Evolutionary conservation across 2,329 filamentous ascomycete genomes (phyloP).

Genomic region (Bisporella sp.): DNA sequence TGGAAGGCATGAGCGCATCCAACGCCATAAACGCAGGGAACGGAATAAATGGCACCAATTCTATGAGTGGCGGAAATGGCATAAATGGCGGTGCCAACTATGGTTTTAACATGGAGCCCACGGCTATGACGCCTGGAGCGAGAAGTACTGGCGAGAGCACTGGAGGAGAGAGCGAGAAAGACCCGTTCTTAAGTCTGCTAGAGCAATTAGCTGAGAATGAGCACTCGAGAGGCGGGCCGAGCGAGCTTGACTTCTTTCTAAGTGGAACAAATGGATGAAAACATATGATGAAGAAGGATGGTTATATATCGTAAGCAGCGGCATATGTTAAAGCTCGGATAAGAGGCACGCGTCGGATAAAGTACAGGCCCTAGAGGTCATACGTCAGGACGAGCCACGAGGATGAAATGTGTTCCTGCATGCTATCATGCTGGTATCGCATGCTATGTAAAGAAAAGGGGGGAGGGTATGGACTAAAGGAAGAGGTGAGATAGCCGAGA

Average conservation of each 20-base stretch:
- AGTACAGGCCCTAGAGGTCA: too few species aligned
- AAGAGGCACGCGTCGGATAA: too few species aligned
- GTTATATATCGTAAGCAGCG: not conserved
- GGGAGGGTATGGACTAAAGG: too few species aligned
- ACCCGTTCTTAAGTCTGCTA: conserved; percentile 71
- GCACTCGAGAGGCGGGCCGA: conserved; percentile 58
- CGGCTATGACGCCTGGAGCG: conserved; percentile 32
- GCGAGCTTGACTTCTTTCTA: conserved; percentile 74
- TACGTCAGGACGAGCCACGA: too few species aligned
- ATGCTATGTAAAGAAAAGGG: too few species aligned
- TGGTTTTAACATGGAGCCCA: conserved; percentile 28
- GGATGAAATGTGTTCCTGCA: too few species aligned
- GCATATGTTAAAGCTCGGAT: not conserved
- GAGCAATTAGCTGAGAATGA: conserved; percentile 82
- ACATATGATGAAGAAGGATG: not conserved
- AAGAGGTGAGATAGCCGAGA: too few species aligned
- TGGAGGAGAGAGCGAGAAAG: conserved; percentile 56
- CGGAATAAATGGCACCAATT: conserved; percentile 31
- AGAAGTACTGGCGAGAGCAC: conserved; percentile 45
- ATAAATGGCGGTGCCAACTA: conserved; percentile 37
- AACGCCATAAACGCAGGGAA: conserved; percentile 28
- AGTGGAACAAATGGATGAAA: conserved; percentile 14
- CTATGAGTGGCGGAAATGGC: not conserved
- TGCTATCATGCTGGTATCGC: too few species aligned
- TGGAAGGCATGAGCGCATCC: conserved; percentile 30